Evolutionary conservation across 768 basidiomycete species (phyloP), one percentile per base, ranked within the genome.

Genomic region (Chiua virens): DNA sequence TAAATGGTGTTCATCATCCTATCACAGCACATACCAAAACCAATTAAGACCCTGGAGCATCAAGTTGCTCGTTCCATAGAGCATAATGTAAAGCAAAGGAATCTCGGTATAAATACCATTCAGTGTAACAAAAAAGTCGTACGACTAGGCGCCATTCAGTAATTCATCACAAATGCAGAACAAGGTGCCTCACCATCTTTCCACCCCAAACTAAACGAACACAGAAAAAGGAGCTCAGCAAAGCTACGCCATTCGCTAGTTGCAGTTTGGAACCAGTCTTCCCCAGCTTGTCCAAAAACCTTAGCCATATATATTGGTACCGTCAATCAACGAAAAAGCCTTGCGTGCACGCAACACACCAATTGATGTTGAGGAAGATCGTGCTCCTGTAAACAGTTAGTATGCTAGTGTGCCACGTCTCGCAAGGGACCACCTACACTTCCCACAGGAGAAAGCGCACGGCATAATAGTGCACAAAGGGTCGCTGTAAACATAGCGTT

Each of bases 301-400:
- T 88, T 45, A 9, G 48, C 40, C 34, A 34, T 2, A 34, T 4
- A 34, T 6, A 34, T 15, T 15, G 34, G 34, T 30, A 27, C 9
- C 27, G 30, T 15, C 17, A 34, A 34, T 15, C 9, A 30, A 15
- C 15, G 15, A 17, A 30, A 14, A 14, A 30, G 2, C 3, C 15
- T 4, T 34, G 30, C 30, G 8, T 9, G 37, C 38, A 15, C 18
- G 14, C 18, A 46, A 65, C 74, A 53, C 57, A 92, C 91, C 91
- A 93, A 55, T 94, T 90, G 48, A 89, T 82, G 60, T 96, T 89
- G 55, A 96, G 74, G 71, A 95, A 92, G 51, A 92, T 80, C 0
- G 92, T 95, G 72, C 85, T 88, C 71, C 83, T 85, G 53, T 17
- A 39, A 30, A 32, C 38, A 7, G 18, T 59, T 30, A 59, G 51